A percentile compares a stretch with the other conserved stretches of the same genome.
Conservation (phyloP, 1,139 yeast species). For the Hyphopichia buzzinii region DNA sequence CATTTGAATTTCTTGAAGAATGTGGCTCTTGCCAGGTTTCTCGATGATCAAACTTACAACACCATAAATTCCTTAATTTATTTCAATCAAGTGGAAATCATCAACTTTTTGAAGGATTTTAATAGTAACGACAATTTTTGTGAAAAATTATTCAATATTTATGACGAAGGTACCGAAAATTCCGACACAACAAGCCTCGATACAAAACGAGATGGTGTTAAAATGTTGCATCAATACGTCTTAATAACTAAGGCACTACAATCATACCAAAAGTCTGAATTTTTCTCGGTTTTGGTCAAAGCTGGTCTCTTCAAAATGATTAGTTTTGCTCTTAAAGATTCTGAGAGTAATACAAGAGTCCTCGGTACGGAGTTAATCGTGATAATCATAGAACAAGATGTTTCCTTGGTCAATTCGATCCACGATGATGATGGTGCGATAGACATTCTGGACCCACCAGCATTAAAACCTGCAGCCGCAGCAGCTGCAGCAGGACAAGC, state of each 20-base stretch:
- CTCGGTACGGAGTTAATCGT: constrained; percentile 82
- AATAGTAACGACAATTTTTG: constrained; percentile 35
- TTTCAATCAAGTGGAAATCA: constrained; percentile 66
- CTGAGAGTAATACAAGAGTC: constrained; percentile 52
- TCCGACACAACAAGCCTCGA: constrained; percentile 9
- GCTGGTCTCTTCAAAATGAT: constrained; percentile 72
- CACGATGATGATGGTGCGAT: constrained; percentile 30
- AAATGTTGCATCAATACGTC: constrained; percentile 77
- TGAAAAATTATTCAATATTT: constrained; percentile 56
- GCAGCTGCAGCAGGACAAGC: background rate
- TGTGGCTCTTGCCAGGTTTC: constrained; percentile 73
- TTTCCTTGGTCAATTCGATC: constrained; percentile 54
- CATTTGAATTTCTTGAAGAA: constrained; percentile 79
- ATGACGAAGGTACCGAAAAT: constrained; percentile 19
- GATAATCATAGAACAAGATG: constrained; percentile 82
- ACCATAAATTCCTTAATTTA: constrained; percentile 65
- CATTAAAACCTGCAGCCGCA: constrained; percentile 3
- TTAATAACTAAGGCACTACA: constrained; percentile 70
- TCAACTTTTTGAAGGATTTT: constrained; percentile 62
- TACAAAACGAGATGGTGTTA: constrained; percentile 66
- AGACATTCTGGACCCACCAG: constrained; percentile 36
- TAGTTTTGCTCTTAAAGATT: constrained; percentile 64
- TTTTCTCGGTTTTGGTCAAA: constrained; percentile 62
- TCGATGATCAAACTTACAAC: constrained; percentile 77
- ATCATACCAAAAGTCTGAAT: constrained; percentile 58